phyloP scores from a whole-genome alignment of 768 basidiomycete genomes.

The Collybiopsis confluens region DNA sequence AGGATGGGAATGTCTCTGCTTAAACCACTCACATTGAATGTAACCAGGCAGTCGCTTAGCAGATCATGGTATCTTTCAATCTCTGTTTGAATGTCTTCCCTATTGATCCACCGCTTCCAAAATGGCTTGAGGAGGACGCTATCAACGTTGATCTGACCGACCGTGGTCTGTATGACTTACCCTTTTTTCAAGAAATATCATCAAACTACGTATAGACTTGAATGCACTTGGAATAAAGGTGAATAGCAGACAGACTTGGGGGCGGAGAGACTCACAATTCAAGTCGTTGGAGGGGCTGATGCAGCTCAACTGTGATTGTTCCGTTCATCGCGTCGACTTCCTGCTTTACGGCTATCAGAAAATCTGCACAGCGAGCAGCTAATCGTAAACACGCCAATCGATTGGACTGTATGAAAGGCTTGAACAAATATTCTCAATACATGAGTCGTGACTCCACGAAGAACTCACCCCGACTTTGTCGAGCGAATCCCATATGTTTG shows the following conservation, averaged over 20 bases:
- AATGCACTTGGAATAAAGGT: no score
- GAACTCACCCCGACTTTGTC: slow-evolving; percentile 5
- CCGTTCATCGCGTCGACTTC: slow-evolving; percentile 36
- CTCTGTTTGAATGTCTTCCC: slow-evolving; percentile 42
- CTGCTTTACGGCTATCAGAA: slow-evolving; percentile 37
- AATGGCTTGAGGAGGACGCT: no score
- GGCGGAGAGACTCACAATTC: no score
- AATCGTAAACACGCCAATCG: slow-evolving; percentile 47
- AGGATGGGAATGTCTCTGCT: no score
- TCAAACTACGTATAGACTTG: slow-evolving; percentile 29
- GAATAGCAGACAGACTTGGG: not conserved
- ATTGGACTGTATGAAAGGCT: slow-evolving; percentile 32
- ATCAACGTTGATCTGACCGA: no score
- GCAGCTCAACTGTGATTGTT: slow-evolving; percentile 28
- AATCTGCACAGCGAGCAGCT: slow-evolving; percentile 45
- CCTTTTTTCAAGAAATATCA: slow-evolving; percentile 39
- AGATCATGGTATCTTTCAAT: slow-evolving; percentile 37
- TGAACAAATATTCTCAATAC: not conserved
- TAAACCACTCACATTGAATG: slow-evolving; percentile 39
- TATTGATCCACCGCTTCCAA: slow-evolving; percentile 51
- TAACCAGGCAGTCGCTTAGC: slow-evolving; percentile 37
- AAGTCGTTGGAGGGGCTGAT: slow-evolving; percentile 32
- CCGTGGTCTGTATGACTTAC: no score
- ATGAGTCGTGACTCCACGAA: no score
- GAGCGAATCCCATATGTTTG: slow-evolving; percentile 1